phyloP scores from a whole-genome alignment of 306 rosid genomes.

The Gleditsia sinensis region DNA sequence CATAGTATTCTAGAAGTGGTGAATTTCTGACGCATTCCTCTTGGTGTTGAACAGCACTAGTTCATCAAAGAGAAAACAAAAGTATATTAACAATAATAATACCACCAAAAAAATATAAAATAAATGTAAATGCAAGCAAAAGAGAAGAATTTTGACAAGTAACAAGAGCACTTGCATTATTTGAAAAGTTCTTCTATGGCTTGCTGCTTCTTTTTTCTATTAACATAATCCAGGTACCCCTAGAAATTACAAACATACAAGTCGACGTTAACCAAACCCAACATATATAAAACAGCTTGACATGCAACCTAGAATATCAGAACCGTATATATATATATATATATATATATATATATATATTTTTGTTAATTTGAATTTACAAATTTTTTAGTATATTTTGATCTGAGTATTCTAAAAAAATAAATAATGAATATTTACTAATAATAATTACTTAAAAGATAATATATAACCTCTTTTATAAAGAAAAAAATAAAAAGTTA shows the following conservation, averaged over 20 bases:
- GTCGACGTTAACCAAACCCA: not conserved
- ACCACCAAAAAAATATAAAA: constrained; percentile 1
- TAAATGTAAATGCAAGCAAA: not conserved
- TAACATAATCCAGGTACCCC: constrained; percentile 82
- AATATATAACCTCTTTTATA: too few species aligned
- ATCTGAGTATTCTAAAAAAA: too few species aligned
- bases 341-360: too few species aligned
- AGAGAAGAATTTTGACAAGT: constrained; percentile 11
- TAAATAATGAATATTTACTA: too few species aligned
- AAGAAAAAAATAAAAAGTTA: too few species aligned
- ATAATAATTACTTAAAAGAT: too few species aligned
- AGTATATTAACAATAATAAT: too few species aligned
- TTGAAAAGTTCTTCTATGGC: constrained; percentile 28
- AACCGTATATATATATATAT: not conserved
- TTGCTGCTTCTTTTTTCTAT: constrained; percentile 49
- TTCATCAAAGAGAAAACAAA: constrained; percentile 18
- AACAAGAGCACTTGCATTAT: constrained; percentile 25
- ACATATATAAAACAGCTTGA: not conserved
- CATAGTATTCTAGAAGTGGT: constrained; percentile 24
- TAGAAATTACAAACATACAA: constrained; percentile 38
- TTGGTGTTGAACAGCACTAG: constrained; percentile 24
- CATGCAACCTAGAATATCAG: constrained; percentile 12
- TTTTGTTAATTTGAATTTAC: too few species aligned
- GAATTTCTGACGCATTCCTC: constrained; percentile 28
- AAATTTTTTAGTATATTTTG: too few species aligned